Conservation (phyloP, 1,284 basidiomycete species). For the Cryptococcus deneoformans region DNA sequence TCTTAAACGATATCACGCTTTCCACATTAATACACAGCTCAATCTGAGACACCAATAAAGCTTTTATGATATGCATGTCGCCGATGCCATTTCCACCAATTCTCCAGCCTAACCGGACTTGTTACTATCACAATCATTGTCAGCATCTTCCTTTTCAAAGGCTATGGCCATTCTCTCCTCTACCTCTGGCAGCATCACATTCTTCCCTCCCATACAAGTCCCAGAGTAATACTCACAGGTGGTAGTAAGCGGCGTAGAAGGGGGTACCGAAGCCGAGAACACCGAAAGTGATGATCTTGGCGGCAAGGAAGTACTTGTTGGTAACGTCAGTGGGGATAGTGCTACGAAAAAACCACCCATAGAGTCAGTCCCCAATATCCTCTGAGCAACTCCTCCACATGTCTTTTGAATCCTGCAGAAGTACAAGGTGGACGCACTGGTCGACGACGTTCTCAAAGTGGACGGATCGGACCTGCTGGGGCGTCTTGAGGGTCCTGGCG, state of each 20-base stretch:
- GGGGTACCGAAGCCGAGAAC: conserved; percentile 29
- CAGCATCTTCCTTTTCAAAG: not conserved
- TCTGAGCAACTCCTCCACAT: not conserved
- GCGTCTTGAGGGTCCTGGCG: conserved; percentile 16
- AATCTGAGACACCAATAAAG: no score
- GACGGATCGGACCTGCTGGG: conserved; percentile 25
- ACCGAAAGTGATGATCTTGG: conserved; percentile 33
- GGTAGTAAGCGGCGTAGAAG: conserved; percentile 32
- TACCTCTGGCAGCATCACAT: not conserved
- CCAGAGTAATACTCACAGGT: conserved; percentile 25
- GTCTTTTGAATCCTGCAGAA: not conserved
- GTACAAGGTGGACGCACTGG: conserved; percentile 26
- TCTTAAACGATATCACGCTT: no score
- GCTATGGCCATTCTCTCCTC: not conserved
- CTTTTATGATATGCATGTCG: not conserved
- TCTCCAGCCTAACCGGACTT: no score
- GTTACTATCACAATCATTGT: not conserved
- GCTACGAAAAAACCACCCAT: conserved; percentile 15
- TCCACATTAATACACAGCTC: no score
- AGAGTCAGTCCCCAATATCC: conserved; percentile 1
- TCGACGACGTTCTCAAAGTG: conserved; percentile 39
- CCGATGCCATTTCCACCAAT: not conserved
- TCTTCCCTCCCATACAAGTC: no score
- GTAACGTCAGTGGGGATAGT: conserved; percentile 38
- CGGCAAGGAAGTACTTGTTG: conserved; percentile 38